Evolutionary conservation across 352 stramenopile genomes (phyloP).

Genomic region (Pythium plurisporium): DNA sequence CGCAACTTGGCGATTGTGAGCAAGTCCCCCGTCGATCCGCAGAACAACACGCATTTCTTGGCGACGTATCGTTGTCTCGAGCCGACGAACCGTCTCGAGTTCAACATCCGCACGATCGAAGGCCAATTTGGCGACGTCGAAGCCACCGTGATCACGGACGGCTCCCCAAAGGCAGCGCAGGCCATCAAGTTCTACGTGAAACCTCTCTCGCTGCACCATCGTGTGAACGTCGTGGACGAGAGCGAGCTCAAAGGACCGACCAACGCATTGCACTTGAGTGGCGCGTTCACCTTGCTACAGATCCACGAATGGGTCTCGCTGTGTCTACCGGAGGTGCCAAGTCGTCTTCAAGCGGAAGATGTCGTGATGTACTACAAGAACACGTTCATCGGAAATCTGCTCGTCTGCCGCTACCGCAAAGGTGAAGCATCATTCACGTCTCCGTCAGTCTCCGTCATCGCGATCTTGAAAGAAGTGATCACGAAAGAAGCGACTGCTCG

Average conservation of each 20-base stretch:
- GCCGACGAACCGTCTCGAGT: conserved; percentile 73
- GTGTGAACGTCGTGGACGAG: conserved; percentile 61
- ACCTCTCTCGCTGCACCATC: conserved; percentile 77
- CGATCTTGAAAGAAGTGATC: conserved; percentile 83
- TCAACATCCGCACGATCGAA: conserved; percentile 80
- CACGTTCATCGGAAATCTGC: conserved; percentile 62
- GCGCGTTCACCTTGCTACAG: conserved; percentile 75
- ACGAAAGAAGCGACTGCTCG: conserved; percentile 77
- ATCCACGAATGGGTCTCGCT: conserved; percentile 84
- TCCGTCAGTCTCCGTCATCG: conserved; percentile 75
- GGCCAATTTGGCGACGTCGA: conserved; percentile 79
- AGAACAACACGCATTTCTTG: conserved; percentile 61
- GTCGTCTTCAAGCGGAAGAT: conserved; percentile 61
- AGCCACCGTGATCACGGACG: conserved; percentile 64
- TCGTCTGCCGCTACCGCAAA: conserved; percentile 76
- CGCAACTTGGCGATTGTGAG: conserved; percentile 74
- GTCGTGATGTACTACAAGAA: conserved; percentile 76
- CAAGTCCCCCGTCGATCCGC: conserved; percentile 52
- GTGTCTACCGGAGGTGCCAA: conserved; percentile 74
- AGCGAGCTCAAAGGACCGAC: conserved; percentile 45
- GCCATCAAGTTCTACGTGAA: conserved; percentile 75
- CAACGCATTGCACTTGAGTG: conserved; percentile 66
- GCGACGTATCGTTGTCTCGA: conserved; percentile 79
- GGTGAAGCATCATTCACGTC: conserved; percentile 71
- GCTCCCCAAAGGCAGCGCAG: conserved; percentile 58